A percentile compares a stretch with the other conserved stretches of the same genome.
phyloP scores from a whole-genome alignment of 305 asterid genomes.

The Andrographis paniculata region DNA sequence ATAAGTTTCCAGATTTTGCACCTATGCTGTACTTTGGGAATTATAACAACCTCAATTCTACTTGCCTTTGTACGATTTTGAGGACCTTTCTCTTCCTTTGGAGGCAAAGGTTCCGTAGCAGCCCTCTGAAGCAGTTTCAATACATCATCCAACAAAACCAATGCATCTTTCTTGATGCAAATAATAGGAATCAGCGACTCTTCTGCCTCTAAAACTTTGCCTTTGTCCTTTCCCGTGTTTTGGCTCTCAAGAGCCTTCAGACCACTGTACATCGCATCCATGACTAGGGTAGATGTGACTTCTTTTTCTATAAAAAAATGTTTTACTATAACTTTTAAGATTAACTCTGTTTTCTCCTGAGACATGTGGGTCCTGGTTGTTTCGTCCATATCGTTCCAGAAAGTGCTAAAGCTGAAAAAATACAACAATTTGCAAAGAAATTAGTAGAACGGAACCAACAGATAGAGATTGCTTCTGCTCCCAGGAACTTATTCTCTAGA shows the following conservation, averaged over 20 bases:
- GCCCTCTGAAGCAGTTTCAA: constrained; percentile 80
- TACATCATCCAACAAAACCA: constrained; percentile 87
- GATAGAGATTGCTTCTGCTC: no score
- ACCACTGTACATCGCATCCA: constrained; percentile 95
- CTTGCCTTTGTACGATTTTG: constrained; percentile 89
- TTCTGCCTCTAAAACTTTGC: constrained; percentile 55
- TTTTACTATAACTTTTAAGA: constrained; percentile 74
- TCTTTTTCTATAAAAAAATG: constrained; percentile 90
- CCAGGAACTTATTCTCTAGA: no score
- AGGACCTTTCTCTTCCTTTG: constrained; percentile 95
- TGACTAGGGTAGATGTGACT: constrained; percentile 93
- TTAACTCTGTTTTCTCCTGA: constrained; percentile 67
- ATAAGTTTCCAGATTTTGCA: no score
- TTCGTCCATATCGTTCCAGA: constrained; percentile 82
- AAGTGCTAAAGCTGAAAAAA: constrained; percentile 64
- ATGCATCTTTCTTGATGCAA: constrained; percentile 57
- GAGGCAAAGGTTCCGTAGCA: constrained; percentile 86
- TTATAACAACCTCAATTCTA: not conserved
- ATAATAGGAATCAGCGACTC: constrained; percentile 57
- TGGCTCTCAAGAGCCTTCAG: constrained; percentile 86
- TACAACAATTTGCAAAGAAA: not conserved
- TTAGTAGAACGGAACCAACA: no score
- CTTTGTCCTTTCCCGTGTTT: constrained; percentile 50
- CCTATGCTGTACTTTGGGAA: not conserved
- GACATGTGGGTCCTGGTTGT: constrained; percentile 56